Conservation (phyloP, 805 yeast genomes). For the Zygosaccharomyces rouxii region DNA sequence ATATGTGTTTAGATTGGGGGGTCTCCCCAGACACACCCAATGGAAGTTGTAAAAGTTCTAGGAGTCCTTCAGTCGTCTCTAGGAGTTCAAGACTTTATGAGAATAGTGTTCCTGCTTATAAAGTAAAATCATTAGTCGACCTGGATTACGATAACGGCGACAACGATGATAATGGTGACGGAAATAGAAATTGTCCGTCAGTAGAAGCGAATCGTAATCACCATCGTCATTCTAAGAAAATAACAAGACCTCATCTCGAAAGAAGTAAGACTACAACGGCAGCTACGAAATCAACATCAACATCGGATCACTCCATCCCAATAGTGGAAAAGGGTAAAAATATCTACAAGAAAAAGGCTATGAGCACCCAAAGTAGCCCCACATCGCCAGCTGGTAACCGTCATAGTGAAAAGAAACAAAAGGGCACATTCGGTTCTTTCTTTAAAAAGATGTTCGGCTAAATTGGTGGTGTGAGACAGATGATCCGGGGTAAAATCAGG, state of each 20-base stretch:
- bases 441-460: slow-evolving; percentile 20
- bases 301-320: neutral
- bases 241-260: slow-evolving; percentile 25
- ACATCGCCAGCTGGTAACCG: neutral
- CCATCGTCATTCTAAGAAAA: slow-evolving; percentile 7
- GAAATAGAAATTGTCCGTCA: neutral
- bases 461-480: neutral
- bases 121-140: slow-evolving; percentile 32
- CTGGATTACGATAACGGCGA: slow-evolving; percentile 9
- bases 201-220: neutral
- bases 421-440: slow-evolving; percentile 18
- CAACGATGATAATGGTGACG: slow-evolving; percentile 14
- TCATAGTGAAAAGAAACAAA: slow-evolving; percentile 9
- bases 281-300: neutral
- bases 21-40: slow-evolving; percentile 12
- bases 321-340: neutral
- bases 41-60: slow-evolving; percentile 14
- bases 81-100: slow-evolving; percentile 30
- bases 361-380: neutral
- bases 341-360: neutral
- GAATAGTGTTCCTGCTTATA: slow-evolving; percentile 26
- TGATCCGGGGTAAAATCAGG: neutral
- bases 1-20: slow-evolving; percentile 3
- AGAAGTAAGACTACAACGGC: slow-evolving; percentile 2
- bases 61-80: slow-evolving; percentile 21